A percentile compares a stretch with the other conserved stretches of the same genome.
These are phyloP conservation scores for Vitis rotundifolia DNA, from an alignment of 164 flowering plant species.

Conservation along the genomic window DNA sequence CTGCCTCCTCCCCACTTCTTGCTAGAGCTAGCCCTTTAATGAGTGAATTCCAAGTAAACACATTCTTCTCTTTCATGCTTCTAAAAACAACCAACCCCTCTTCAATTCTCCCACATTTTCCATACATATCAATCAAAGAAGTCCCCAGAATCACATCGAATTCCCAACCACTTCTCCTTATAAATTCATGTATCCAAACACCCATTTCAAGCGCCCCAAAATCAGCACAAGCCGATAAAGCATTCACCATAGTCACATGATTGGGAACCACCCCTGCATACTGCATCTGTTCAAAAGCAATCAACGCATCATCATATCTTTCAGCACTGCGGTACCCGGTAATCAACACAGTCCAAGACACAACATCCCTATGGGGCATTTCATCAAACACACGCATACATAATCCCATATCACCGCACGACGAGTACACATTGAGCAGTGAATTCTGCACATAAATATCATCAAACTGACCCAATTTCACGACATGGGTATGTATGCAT, in stretches of 20 bases:
- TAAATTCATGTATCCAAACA: constrained; percentile 51
- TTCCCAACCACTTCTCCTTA: constrained; percentile 46
- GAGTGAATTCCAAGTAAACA: constrained; percentile 53
- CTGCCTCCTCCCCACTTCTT: constrained; percentile 44
- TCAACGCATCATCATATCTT: constrained; percentile 43
- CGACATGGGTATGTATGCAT: constrained; percentile 41
- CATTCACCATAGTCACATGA: constrained; percentile 61
- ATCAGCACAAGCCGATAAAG: constrained; percentile 48
- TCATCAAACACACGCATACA: constrained; percentile 52
- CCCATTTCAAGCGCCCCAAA: constrained; percentile 61
- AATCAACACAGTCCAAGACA: constrained; percentile 65
- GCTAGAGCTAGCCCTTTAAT: constrained; percentile 57
- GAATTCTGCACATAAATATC: constrained; percentile 59
- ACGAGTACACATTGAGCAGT: constrained; percentile 43
- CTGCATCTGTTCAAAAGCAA: constrained; percentile 55
- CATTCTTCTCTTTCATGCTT: constrained; percentile 49
- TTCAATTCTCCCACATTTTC: constrained; percentile 57
- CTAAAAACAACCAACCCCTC: constrained; percentile 40
- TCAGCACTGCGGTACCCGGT: constrained; percentile 37
- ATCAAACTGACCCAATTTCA: constrained; percentile 36
- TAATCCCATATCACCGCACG: constrained; percentile 34
- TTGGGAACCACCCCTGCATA: constrained; percentile 50
- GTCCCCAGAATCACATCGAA: constrained; percentile 68
- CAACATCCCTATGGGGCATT: constrained; percentile 59
- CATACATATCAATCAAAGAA: constrained; percentile 64